Evolutionary conservation across 140 eudicot genomes (phyloP), one percentile per base, ranked within the genome.

Genomic region (Senecio squalidus): DNA sequence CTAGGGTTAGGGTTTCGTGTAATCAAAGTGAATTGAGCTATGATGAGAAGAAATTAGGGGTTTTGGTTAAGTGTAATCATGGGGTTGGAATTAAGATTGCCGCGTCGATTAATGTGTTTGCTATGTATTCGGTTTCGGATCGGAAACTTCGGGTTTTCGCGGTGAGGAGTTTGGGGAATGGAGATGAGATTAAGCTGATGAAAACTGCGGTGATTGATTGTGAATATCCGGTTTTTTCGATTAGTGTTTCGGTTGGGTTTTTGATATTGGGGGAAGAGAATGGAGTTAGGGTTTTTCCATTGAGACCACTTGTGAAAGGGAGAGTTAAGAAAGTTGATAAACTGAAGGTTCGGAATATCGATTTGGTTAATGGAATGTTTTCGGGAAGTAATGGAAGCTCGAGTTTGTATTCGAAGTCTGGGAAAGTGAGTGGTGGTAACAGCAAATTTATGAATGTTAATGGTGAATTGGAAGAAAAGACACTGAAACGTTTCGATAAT

Each of bases 171-270:
- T 49, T 46, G 48, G 87, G 63, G 46, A 81, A 55, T 0, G 84
- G 74, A 43, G 84, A 71, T 21, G 81, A 48, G 34, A 21, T 90
- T 51, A 90, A 86, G 77, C 39, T 90, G 80, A 78, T 90, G 77
- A 85, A 76, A 66, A 79, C 81, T 76, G 97, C 87, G 13, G 84
- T 74, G 76, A 81, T 90, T 54, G 94, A 85, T 59, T 90, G 95
- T 55, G 45, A 34, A 31, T 55, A 64, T 30, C 90, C 89, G 0
- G 81, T 89, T 5, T 85, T 71, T 60, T 34, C 82, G 2, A 65
- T 89, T 39, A 63, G 77, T 45, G 58, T 89, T 56, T 76, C 79
- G 9, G 77, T 53, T 27, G 89, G 87, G 74, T 80, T 68, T 62
- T 76, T 90, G 83, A 65, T 85, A 13, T 74, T 90, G 77, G 97